Base-by-base conservation (phyloP, 2,329 filamentous ascomycete species). In the Ceratocystis cacaofunesta region DNA sequence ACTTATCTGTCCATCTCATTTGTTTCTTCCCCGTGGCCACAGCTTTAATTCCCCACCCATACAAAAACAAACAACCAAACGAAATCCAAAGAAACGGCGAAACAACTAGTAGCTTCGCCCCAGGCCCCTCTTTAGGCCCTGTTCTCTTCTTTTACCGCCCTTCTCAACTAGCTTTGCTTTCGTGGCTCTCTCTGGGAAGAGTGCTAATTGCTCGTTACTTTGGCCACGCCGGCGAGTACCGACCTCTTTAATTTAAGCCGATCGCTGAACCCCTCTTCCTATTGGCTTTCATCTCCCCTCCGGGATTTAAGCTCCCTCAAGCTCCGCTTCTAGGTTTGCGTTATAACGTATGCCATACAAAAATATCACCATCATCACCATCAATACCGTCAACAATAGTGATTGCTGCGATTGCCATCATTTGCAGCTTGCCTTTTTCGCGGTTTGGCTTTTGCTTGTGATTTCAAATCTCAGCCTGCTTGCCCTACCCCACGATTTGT, bases 221-320 rank as follows among this genome's bases (percentile, higher is more conserved):
- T 41, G 36, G 36, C 36, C 36, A 41, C 36, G 3, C 36, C 36
- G 36, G 36, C 36, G 36, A 41, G 36, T 41, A 41, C 36, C 36
- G 36, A 41, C 36, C 36, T 41, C 36, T 46, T 32, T 67, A 28
- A 55, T 67, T 46, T 62, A 55, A 8, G 50, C 50, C 28, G 8
- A 57, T 15, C 48, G 48, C 48, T 50, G 48, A 50, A 41, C 52
- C 52, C 25, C 52, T 57, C 52, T 57, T 57, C 52, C 12, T 41
- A 15, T 41, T 15, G 10, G 3, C 36, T 57, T 28, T 57, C 52
- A 41, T 41, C 36, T 41, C 12, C 8, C 15, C 52, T 12, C 28
- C 28, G 52, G 52, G 12, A 57, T 57, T 32, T 30, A 57, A 57
- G 52, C 52, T 57, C 52, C 52, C 25, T 17, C 12, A 58, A n/a